phyloP scores from a whole-genome alignment of 306 rosid species.

The Medicago lupulina region DNA sequence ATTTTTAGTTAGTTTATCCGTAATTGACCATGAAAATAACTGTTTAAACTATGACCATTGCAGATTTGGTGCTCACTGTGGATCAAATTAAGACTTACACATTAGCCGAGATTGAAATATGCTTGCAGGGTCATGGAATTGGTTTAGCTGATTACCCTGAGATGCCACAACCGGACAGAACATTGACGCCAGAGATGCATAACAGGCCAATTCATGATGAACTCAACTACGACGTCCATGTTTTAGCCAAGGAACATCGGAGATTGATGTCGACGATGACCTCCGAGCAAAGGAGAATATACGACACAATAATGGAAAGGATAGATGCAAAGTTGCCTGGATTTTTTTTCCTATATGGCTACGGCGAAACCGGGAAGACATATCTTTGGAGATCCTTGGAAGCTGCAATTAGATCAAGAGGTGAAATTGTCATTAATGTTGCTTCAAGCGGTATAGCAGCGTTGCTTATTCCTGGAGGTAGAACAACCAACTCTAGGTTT shows the following conservation, averaged over 20 bases:
- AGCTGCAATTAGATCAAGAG: fast-evolving
- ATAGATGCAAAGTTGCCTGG: too few species aligned
- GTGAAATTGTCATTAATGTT: background rate
- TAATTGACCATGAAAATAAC: too few species aligned
- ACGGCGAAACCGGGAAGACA: background rate
- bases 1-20: too few species aligned
- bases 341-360: background rate
- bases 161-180: background rate
- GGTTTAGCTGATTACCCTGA: too few species aligned
- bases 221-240: too few species aligned
- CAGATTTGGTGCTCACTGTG: too few species aligned
- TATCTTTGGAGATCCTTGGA: background rate
- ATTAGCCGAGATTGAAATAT: background rate
- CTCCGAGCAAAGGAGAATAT: background rate
- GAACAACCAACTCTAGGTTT: background rate
- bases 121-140: too few species aligned
- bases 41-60: too few species aligned
- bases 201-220: too few species aligned
- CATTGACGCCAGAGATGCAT: fast-evolving
- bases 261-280: background rate
- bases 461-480: background rate
- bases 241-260: background rate
- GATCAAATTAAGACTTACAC: too few species aligned
- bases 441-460: background rate
- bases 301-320: too few species aligned